Base-by-base conservation (phyloP, 2,329 filamentous ascomycete species). In the Sporothrix protearum region DNA sequence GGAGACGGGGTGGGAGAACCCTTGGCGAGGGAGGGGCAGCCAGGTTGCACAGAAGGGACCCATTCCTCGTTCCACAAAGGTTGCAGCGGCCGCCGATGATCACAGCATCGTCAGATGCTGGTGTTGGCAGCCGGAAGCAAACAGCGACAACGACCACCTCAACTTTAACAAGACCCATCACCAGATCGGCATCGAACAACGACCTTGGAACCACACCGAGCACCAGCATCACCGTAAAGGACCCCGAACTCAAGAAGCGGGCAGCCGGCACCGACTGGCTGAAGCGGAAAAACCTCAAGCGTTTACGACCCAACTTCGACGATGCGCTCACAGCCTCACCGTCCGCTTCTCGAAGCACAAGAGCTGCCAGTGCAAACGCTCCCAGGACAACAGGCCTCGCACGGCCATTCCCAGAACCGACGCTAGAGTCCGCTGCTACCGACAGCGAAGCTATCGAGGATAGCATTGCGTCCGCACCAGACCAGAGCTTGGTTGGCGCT, bases 1-100 rank as follows among this genome's bases (percentile, higher is more conserved):
- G 70, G 76, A 80, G 53, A 81, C 79, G 1, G 84, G 84, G 28
- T 88, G 86, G 86, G 76, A 77, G 42, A 87, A 87, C 73, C 86
- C 86, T 16, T 88, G 86, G 86, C 76, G 78, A 55, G 81, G 82
- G 81, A 77, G 72, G 39, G 73, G 71, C 33, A 55, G 67, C 19
- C 73, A 70, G 33, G 51, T 63, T 39, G 39, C 42, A 12, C 39
- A 30, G 22, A 47, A 47, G 51, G 68, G 22, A 14, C 42, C 42
- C 19, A 14, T 25, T 16, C 3, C 51, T 12, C 49, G 22, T 22
- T 30, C 51, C 22, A 19, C 22, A 19, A 42, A 47, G 9, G 4
- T 16, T 16, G 22, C 69, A 55, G 39, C 59, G 30, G 47, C 36
- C 33, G 19, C 5, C 30, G n/a, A 4, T 16, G 12, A 47, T 47